Conservation (phyloP, 768 basidiomycete genomes). For the Gelatoporia subvermispora region DNA sequence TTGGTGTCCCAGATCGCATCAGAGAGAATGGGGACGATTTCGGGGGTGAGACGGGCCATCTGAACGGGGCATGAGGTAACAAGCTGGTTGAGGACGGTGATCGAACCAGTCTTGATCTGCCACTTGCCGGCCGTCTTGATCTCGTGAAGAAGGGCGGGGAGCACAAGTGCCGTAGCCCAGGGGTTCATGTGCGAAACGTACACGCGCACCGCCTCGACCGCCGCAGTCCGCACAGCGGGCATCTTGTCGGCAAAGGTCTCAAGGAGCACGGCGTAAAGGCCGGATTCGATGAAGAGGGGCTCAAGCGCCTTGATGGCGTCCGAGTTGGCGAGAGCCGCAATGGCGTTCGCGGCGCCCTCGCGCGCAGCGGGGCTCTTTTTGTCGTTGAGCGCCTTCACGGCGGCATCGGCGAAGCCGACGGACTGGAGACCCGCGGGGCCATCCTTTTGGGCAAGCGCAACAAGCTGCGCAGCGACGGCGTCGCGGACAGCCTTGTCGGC, state of each 20-base stretch:
- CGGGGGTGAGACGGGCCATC: conserved; percentile 86
- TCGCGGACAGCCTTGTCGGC: conserved; percentile 82
- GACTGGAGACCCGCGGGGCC: conserved; percentile 74
- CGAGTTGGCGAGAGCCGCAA: conserved; percentile 57
- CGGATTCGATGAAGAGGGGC: conserved; percentile 82
- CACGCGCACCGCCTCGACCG: conserved; percentile 75
- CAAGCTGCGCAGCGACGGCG: conserved; percentile 64
- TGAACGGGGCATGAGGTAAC: conserved; percentile 78
- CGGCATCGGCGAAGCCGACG: conserved; percentile 65
- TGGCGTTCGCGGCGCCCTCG: conserved; percentile 78
- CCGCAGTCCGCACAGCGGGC: conserved; percentile 79
- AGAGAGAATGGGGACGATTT: conserved; percentile 89
- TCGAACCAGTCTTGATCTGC: conserved; percentile 91
- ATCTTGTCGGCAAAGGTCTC: conserved; percentile 95
- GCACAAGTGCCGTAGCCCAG: conserved; percentile 79
- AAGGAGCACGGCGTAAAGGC: conserved; percentile 80
- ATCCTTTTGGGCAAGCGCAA: conserved; percentile 74
- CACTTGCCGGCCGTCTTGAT: conserved; percentile 96
- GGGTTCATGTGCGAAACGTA: conserved; percentile 79
- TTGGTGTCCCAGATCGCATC: conserved; percentile 99
- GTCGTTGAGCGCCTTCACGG: conserved; percentile 83
- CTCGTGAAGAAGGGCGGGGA: conserved; percentile 85
- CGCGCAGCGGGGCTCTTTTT: conserved; percentile 93
- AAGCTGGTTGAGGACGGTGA: conserved; percentile 81
- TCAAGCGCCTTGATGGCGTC: conserved; percentile 81